Percentiles rank a stretch among this genome's conserved stretches.
phyloP scores from a whole-genome alignment of 768 basidiomycete species.

The Agrocybe pediades region DNA sequence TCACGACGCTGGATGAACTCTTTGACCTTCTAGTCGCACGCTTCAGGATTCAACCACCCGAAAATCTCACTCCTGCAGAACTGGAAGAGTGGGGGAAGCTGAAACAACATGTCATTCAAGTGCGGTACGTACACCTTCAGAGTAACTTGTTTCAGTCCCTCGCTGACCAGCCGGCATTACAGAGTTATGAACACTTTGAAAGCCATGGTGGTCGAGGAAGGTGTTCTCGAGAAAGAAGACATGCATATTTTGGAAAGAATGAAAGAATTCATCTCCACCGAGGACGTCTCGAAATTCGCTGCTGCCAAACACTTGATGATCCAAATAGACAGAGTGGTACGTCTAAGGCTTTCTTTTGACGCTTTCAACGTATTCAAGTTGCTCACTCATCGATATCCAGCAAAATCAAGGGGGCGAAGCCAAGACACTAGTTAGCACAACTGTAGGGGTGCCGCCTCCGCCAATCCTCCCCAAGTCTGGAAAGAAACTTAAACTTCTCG shows the following conservation, averaged over 20 bases:
- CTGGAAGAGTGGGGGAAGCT: conserved; percentile 77
- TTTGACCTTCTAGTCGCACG: conserved; percentile 81
- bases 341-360: conserved; percentile 31
- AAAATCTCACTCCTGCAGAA: conserved; percentile 61
- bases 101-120: conserved; percentile 86
- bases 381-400: conserved; percentile 20
- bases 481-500: conserved; percentile 78
- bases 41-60: conserved; percentile 78
- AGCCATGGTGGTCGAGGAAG: conserved; percentile 83
- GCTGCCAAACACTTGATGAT: conserved; percentile 77
- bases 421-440: conserved; percentile 58
- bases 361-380: conserved; percentile 4
- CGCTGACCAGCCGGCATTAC: conserved; percentile 7
- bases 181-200: conserved; percentile 92
- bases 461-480: conserved; percentile 72
- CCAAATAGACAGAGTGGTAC: conserved; percentile 78
- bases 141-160: background rate
- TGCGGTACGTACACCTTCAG: conserved; percentile 58
- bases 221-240: conserved; percentile 87
- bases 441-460: conserved; percentile 64
- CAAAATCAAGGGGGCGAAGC: conserved; percentile 58
- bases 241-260: conserved; percentile 79
- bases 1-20: conserved; percentile 81
- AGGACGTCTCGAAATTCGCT: conserved; percentile 61
- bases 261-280: conserved; percentile 72